phyloP scores from a whole-genome alignment of 2,329 filamentous ascomycete species.

The Claviceps pazoutovae region DNA sequence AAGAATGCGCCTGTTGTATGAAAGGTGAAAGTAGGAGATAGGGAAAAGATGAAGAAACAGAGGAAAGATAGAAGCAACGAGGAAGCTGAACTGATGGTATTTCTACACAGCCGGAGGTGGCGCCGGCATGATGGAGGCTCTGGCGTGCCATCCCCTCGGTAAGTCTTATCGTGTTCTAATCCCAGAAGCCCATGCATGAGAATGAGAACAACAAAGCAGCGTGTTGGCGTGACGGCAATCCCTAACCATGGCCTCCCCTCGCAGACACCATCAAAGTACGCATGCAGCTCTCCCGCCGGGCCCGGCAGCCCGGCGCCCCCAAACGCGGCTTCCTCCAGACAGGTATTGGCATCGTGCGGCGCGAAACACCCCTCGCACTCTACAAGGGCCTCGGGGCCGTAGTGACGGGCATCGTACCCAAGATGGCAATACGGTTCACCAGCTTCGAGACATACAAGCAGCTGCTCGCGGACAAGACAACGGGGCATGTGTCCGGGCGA shows the following conservation, averaged over 20 bases:
- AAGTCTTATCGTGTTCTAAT: constrained; percentile 15
- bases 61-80: neutral
- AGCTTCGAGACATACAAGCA: constrained; percentile 96
- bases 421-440: constrained; percentile 98
- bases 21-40: no score
- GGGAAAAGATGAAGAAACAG: no score
- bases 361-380: constrained; percentile 81
- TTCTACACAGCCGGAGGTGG: constrained; percentile 73
- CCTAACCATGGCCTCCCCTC: no score
- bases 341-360: constrained; percentile 70
- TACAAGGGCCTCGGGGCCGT: constrained; percentile 99
- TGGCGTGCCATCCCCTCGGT: constrained; percentile 90
- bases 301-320: constrained; percentile 67
- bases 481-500: constrained; percentile 53
- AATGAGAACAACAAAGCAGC: no score
- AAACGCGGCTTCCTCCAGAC: constrained; percentile 80
- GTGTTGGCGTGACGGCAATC: no score
- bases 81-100: neutral
- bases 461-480: constrained; percentile 52
- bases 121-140: constrained; percentile 98
- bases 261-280: constrained; percentile 94
- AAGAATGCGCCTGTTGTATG: neutral
- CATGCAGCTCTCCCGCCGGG: constrained; percentile 91
- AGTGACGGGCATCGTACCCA: constrained; percentile 88
- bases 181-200: no score